Evolutionary conservation across 257 asterid genomes (phyloP), one percentile per base, ranked within the genome.

Genomic region (Ligustrum vulgare): DNA sequence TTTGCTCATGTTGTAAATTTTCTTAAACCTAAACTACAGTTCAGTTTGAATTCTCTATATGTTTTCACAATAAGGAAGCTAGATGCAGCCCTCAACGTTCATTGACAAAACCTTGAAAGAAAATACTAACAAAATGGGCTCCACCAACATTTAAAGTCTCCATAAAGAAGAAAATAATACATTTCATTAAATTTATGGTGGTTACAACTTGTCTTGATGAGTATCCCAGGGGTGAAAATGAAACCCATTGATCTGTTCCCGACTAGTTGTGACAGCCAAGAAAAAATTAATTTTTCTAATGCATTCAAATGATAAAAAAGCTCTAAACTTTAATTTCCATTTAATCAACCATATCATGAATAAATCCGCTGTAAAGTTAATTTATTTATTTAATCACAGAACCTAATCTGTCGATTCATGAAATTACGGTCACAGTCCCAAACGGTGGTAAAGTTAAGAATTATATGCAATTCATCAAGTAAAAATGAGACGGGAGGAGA

Each of bases 221-320:
- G 31, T 28, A 28, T 45, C 54, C 54, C 13, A 9, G 54, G 16
- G 54, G 4, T 45, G 12, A n/a, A n/a, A n/a, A n/a, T 45, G 54
- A 16, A 54, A 8, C 31, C 10, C 7, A 39, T 22, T 11, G 45
- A 41, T 73, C 41, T 56, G 66, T 43, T 36, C 33, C 3, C 39
- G 35, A 56, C 8, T 60, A 74, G 39, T 68, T 8, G 32, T 37
- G 41, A 28, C 71, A 65, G 28, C 33, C 79, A 63, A 20, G 62
- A 37, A 51, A 58, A 22, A 66, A 43, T 20, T 36, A 47, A 73
- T 47, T n/a, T 49, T 28, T 69, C 75, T 20, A 20, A 35, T 77
- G 20, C 20, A 16, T 6, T 20, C 10, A 2, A 2, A 8, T 1
- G 15, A 22, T 25, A 47, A 33, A 20, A 45, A 25, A 18, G 47